These are phyloP conservation scores for Coffea canephora DNA, from an alignment of 257 asterid genomes.

Conservation along the genomic window DNA sequence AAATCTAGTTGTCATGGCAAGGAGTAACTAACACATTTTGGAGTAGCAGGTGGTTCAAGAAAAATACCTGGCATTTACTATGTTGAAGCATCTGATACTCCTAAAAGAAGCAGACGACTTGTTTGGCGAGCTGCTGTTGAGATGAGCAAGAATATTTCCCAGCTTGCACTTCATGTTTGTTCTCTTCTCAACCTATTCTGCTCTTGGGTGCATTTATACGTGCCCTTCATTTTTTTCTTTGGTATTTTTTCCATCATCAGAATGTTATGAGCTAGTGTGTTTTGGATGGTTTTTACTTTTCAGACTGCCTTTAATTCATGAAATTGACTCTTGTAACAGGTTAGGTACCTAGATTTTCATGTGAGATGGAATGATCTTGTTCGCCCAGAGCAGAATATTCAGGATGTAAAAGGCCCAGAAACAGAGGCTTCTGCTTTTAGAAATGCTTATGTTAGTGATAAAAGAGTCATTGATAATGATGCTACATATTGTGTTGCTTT, in stretches of 20 bases:
- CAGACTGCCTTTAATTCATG: neutral
- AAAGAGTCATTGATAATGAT: conserved; percentile 49
- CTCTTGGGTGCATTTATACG: conserved; percentile 7
- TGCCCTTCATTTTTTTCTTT: conserved; percentile 15
- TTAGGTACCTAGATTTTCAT: conserved; percentile 67
- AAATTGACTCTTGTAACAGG: conserved; percentile 43
- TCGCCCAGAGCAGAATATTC: conserved; percentile 54
- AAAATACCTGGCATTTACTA: conserved; percentile 57
- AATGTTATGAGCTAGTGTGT: neutral
- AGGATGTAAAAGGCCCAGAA: conserved; percentile 67
- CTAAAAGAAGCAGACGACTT: conserved; percentile 61
- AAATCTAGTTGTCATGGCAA: neutral
- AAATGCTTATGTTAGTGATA: conserved; percentile 61
- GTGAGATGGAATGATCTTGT: conserved; percentile 79
- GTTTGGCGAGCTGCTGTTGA: conserved; percentile 90
- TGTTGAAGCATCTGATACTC: conserved; percentile 53
- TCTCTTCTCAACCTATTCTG: conserved; percentile 14
- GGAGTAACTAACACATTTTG: conserved; percentile 23
- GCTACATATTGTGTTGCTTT: conserved; percentile 64
- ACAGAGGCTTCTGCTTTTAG: conserved; percentile 77
- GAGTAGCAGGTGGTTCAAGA: conserved; percentile 59
- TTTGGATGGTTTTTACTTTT: neutral
- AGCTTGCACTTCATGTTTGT: conserved; percentile 81
- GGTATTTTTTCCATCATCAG: conserved; percentile 4
- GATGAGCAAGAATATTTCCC: conserved; percentile 58